Evolutionary conservation across 169 alveolate genomes (phyloP), one percentile per base, ranked within the genome.

Genomic region (Perkinsus olseni): DNA sequence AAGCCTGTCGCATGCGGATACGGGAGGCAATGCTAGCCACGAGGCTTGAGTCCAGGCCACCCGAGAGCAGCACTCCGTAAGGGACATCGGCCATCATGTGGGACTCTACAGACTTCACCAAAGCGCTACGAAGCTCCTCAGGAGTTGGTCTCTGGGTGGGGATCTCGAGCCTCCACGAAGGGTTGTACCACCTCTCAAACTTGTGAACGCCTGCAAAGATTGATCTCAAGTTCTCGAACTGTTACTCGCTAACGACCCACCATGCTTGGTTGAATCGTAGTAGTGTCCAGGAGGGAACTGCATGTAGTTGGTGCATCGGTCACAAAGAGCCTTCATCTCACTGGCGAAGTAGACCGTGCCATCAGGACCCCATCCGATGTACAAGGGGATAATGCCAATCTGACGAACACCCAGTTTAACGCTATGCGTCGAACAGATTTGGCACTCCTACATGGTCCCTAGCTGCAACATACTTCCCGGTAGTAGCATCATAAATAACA

Each of bases 31-130:
- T 96, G 21, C 97, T 94, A 3, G 98, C 97, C 38, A 97, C 96
- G 28, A 97, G 93, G 36, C 98, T 95, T 0, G 97, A 95, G 93
- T 97, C 98, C 48, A 97, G 93, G 21, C 99, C 98, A 34, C 99
- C 99, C 11, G 97, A 95, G 45, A 97, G 95, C 91, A 97, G 94
- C 91, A 96, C 95, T 34, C 98, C 99, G 74, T 96, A 97, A 31
- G 98, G 99, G 34, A 96, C 98, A 92, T 97, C 99, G 92, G 97
- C 92, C 92, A 91, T 91, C 62, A 91, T 31, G 4, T 40, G 40
- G 21, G 39, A 38, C 92, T 91, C 92, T 10, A 91, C 92, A 17
- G 92, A 38, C 37, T 37, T 39, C 34, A 38, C 92, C 21, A 91
- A 24, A 28, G 92, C 62, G 31, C 13, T 38, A 8, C 48, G 38